Evolutionary conservation across 371 early-diverging fungal genomes (phyloP).

Genomic region (Choanephora cucurbitarum): DNA sequence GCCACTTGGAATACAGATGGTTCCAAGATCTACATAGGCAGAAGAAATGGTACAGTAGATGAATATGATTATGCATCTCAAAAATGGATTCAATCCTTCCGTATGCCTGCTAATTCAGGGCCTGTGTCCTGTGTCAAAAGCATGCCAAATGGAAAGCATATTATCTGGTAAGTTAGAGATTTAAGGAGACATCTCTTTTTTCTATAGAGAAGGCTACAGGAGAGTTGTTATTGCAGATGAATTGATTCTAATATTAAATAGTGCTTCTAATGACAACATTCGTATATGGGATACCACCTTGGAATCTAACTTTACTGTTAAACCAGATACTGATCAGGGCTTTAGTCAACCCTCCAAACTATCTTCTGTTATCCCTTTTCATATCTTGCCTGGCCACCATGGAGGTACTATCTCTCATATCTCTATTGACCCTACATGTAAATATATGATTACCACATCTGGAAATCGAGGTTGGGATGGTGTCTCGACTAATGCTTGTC

Average conservation of each 20-base stretch:
- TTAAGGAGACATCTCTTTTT: conserved; percentile 4
- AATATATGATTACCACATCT: conserved; percentile 85
- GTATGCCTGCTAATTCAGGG: conserved; percentile 90
- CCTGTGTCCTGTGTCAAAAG: conserved; percentile 79
- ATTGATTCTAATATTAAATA: conserved; percentile 23
- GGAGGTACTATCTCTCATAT: conserved; percentile 82
- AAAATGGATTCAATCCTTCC: conserved; percentile 66
- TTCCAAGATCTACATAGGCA: conserved; percentile 69
- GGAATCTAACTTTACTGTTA: conserved; percentile 43
- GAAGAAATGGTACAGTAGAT: conserved; percentile 87
- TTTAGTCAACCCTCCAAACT: conserved; percentile 26
- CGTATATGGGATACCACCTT: conserved; percentile 80
- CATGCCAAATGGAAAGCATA: conserved; percentile 80
- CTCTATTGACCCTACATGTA: conserved; percentile 74
- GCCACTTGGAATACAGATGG: conserved; percentile 90
- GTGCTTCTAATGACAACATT: conserved; percentile 92
- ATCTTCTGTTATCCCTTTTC: conserved; percentile 43
- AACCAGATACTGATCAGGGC: conserved; percentile 29
- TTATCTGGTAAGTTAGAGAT: conserved; percentile 72
- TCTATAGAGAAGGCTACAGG: neutral
- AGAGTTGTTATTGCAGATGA: too few relatives aligned
- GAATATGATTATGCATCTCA: conserved; percentile 83
- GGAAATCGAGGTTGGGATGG: conserved; percentile 96
- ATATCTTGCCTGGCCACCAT: conserved; percentile 52
- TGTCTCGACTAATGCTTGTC: conserved; percentile 73